A percentile compares a stretch with the other conserved stretches of the same genome.
These are phyloP conservation scores for Malassezia arunalokei DNA, from an alignment of 1,284 basidiomycete species.

Conservation along the genomic window DNA sequence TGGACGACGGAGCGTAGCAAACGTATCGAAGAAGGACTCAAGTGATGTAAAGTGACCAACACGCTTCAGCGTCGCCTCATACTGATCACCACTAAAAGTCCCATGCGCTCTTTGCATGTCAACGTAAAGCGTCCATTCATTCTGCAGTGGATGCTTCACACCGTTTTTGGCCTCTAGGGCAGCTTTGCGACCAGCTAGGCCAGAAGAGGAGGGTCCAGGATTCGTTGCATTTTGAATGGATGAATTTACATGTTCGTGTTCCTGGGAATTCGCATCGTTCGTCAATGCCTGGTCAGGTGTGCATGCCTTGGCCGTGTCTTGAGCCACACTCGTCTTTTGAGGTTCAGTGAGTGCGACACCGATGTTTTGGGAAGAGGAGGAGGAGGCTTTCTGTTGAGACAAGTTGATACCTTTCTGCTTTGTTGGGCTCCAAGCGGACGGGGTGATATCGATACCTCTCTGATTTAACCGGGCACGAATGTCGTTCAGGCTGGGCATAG, in stretches of 20 bases:
- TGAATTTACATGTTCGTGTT: neutral
- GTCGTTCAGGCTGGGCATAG: slow-evolving; percentile 38
- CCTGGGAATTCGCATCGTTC: neutral
- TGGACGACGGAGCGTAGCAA: slow-evolving; percentile 84
- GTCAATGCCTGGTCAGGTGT: neutral
- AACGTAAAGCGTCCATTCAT: slow-evolving; percentile 75
- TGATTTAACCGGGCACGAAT: slow-evolving; percentile 31
- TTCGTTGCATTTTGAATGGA: neutral
- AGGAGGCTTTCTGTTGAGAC: neutral
- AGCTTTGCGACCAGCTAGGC: slow-evolving; percentile 4
- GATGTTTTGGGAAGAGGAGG: neutral
- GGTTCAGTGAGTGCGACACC: neutral
- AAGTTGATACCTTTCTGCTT: neutral
- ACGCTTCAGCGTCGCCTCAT: slow-evolving; percentile 30
- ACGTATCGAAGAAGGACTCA: slow-evolving; percentile 80
- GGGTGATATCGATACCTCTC: slow-evolving; percentile 10
- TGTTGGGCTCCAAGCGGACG: slow-evolving; percentile 1
- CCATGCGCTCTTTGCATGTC: slow-evolving; percentile 49
- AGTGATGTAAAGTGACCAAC: slow-evolving; percentile 48
- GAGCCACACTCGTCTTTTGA: neutral
- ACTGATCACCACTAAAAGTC: slow-evolving; percentile 48
- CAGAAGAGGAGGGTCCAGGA: neutral
- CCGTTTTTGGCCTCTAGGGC: slow-evolving; percentile 7
- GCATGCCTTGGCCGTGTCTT: neutral
- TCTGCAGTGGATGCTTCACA: slow-evolving; percentile 60